A percentile compares a stretch with the other conserved stretches of the same genome.
These are phyloP conservation scores for Lycium barbarum DNA, from an alignment of 257 asterid genomes.

Conservation along the genomic window DNA sequence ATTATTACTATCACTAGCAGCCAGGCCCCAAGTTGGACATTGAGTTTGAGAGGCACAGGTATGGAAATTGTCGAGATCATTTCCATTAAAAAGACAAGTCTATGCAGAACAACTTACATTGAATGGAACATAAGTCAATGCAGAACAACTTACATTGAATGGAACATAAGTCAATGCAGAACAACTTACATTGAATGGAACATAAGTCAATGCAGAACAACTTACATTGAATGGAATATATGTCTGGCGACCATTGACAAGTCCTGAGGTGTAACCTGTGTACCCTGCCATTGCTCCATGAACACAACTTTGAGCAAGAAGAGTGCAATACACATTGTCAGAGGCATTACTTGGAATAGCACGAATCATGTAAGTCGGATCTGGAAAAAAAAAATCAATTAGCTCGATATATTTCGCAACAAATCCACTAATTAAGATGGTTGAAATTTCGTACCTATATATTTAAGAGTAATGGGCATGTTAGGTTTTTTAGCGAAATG, in stretches of 20 bases:
- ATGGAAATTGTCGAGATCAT: background rate
- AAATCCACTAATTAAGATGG: background rate
- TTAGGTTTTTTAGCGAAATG: slow-evolving; percentile 48
- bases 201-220: background rate
- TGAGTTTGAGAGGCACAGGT: background rate
- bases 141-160: slow-evolving; percentile 5
- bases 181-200: slow-evolving; percentile 7
- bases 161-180: background rate
- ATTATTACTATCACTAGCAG: background rate
- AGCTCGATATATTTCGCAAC: slow-evolving; percentile 25
- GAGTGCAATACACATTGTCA: slow-evolving; percentile 75
- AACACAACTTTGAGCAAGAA: slow-evolving; percentile 83
- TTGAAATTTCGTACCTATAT: slow-evolving; percentile 59
- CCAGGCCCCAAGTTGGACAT: background rate
- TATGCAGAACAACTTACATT: background rate
- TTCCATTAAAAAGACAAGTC: background rate
- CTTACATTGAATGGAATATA: slow-evolving; percentile 77
- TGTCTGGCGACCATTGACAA: slow-evolving; percentile 68
- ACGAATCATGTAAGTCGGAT: slow-evolving; percentile 82
- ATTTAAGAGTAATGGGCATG: slow-evolving; percentile 60
- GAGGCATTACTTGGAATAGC: slow-evolving; percentile 83
- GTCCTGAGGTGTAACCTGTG: slow-evolving; percentile 70
- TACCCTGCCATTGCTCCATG: slow-evolving; percentile 87
- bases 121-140: background rate
- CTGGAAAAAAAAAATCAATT: slow-evolving; percentile 44